Base-by-base conservation (phyloP, 2,329 filamentous ascomycete genomes). In the Ophiocordyceps robertsii region DNA sequence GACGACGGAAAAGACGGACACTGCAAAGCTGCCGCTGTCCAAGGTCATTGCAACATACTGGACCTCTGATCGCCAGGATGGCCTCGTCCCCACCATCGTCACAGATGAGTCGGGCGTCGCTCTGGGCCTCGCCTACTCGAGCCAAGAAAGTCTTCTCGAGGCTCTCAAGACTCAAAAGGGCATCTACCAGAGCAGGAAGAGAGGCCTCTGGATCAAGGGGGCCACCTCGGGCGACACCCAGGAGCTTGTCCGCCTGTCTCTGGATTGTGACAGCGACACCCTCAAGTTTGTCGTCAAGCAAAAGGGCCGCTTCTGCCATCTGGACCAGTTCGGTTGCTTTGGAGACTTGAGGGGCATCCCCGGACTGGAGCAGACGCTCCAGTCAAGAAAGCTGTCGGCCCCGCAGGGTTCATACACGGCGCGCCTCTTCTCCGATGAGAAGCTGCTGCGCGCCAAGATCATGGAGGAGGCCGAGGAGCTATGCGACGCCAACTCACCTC, bases 381-480 rank as follows among this genome's bases (percentile, higher is more conserved):
- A 83, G 49, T 82, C 80, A 35, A 81, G 92, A 53, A 95, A 92
- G 60, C 65, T 74, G 36, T 86, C 84, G 16, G 89, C 90, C 0
- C 90, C 92, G 0, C 74, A 75, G 49, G 90, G 89, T 2, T 98
- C 92, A 12, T 98, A 98, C 62, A 98, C 92, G 5, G 86, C 88
- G 16, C 75, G 90, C 30, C 69, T 98, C 1, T 98, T 96, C 69
- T 89, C 82, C 16, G 92, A 98, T 49, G 77, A 86, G 52, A 89
- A 93, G 60, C 73, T 98, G 43, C 66, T 95, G 42, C 75, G 85
- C 37, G 92, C 92, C 3, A 98, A 98, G 72, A 95, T 98, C 43
- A 93, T 96, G 80, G 92, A 98, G 63, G 92, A 98, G 62, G 92
- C 92, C 0, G 85, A 93, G 56, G 92, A 98, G 66, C 73, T 98